A percentile compares a stretch with the other conserved stretches of the same genome.
These are phyloP conservation scores for Polyplosphaeria fusca DNA, from an alignment of 495 filamentous ascomycete genomes.

Conservation along the genomic window DNA sequence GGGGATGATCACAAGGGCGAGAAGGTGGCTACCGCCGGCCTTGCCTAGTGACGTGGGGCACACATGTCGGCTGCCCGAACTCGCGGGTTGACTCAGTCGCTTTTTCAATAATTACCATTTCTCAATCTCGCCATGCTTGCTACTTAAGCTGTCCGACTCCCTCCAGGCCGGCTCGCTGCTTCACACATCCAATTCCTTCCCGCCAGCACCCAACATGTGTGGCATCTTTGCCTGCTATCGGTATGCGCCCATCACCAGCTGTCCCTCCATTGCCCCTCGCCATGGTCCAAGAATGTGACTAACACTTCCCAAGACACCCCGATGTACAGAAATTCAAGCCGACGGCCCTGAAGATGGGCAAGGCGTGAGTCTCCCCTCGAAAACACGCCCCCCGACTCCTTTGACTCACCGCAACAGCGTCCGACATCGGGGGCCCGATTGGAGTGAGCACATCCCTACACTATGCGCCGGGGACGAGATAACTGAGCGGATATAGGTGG, in stretches of 20 bases:
- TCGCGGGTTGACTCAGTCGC: constrained; percentile 20
- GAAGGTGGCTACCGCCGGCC: neutral
- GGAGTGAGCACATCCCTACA: constrained; percentile 67
- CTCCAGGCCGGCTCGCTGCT: neutral
- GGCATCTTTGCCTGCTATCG: constrained; percentile 95
- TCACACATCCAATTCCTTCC: constrained; percentile 1
- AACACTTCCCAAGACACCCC: constrained; percentile 66
- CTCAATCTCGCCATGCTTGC: constrained; percentile 1
- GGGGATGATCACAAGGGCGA: no score
- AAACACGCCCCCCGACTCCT: neutral
- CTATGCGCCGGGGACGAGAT: constrained; percentile 16
- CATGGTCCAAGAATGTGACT: constrained; percentile 36
- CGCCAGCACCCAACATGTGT: constrained; percentile 36
- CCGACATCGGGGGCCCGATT: constrained; percentile 95
- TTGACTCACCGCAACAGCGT: constrained; percentile 54
- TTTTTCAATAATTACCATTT: constrained; percentile 10
- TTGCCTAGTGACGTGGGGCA: constrained; percentile 12
- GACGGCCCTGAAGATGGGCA: constrained; percentile 90
- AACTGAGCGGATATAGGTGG: constrained; percentile 60
- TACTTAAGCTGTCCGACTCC: constrained; percentile 27
- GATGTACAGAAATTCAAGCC: constrained; percentile 97
- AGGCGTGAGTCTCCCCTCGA: constrained; percentile 64
- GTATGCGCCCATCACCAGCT: constrained; percentile 50
- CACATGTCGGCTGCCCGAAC: neutral
- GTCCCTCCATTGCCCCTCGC: constrained; percentile 32